A percentile compares a stretch with the other conserved stretches of the same genome.
These are phyloP conservation scores for Isatis lusitanica DNA, from an alignment of 441 rosid genomes.

Conservation along the genomic window DNA sequence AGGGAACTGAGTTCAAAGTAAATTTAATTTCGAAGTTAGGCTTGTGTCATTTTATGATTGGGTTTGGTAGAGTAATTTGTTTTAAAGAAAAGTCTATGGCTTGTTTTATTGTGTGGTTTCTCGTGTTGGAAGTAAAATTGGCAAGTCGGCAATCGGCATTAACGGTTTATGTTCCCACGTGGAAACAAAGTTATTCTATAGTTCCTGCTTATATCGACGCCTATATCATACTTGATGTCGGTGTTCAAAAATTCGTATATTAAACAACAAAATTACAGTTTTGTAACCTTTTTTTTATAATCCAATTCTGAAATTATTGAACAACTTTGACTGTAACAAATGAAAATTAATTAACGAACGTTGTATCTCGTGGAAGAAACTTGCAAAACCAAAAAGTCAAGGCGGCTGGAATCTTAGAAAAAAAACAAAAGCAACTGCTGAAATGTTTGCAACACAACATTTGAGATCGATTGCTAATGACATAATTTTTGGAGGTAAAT, in stretches of 20 bases:
- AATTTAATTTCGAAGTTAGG: background rate
- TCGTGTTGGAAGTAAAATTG: slow-evolving; percentile 22
- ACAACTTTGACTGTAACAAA: background rate
- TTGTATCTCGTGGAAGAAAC: slow-evolving; percentile 4
- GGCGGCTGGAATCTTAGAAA: background rate
- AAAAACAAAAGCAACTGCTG: background rate
- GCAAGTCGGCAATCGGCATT: slow-evolving; percentile 28
- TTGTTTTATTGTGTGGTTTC: background rate
- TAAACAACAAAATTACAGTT: background rate
- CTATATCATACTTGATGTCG: slow-evolving; percentile 8
- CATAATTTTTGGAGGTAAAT: background rate
- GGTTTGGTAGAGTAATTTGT: background rate
- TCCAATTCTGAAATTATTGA: background rate
- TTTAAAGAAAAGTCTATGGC: background rate
- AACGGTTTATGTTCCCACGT: slow-evolving; percentile 30
- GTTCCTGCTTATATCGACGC: background rate
- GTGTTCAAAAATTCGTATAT: background rate
- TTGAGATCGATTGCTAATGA: background rate
- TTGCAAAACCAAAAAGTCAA: background rate
- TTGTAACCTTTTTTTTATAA: background rate
- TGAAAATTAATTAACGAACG: no score
- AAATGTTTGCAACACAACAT: background rate
- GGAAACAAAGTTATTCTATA: slow-evolving; percentile 1
- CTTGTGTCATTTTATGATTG: slow-evolving; percentile 8
- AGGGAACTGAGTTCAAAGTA: background rate